Evolutionary conservation across 106 monocot species (phyloP).

Genomic region (Triglochin maritima): DNA sequence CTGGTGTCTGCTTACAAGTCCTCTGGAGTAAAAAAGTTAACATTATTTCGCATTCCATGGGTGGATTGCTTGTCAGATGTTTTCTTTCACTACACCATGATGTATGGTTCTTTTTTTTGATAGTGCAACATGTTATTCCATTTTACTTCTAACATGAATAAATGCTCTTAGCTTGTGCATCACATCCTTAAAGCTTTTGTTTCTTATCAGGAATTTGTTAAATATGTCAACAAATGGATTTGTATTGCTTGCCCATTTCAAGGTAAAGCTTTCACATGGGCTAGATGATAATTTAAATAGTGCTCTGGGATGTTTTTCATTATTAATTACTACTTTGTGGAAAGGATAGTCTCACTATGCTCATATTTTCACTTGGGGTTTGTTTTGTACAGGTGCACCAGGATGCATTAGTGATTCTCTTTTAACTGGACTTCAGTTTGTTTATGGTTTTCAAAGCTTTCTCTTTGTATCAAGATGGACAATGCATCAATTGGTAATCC

Average conservation of each 20-base stretch:
- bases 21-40: slow-evolving; percentile 79
- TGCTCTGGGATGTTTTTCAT: not conserved
- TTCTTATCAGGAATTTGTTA: slow-evolving; percentile 41
- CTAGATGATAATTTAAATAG: not conserved
- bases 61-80: slow-evolving; percentile 72
- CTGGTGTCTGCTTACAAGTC: slow-evolving; percentile 60
- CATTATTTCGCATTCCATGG: slow-evolving; percentile 95
- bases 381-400: slow-evolving; percentile 58
- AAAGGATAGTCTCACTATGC: not conserved
- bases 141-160: too few relatives aligned
- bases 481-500: slow-evolving; percentile 89
- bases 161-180: too few relatives aligned
- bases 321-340: not conserved
- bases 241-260: slow-evolving; percentile 88
- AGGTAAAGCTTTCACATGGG: slow-evolving; percentile 35
- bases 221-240: slow-evolving; percentile 91
- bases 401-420: slow-evolving; percentile 81
- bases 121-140: not conserved
- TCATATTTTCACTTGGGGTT: not conserved
- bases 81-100: slow-evolving; percentile 63
- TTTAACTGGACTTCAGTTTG: slow-evolving; percentile 85
- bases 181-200: not conserved
- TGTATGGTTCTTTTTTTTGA: slow-evolving; percentile 32
- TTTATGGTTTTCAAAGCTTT: slow-evolving; percentile 72
- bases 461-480: slow-evolving; percentile 92